Conservation (phyloP, 768 basidiomycete genomes). For the Cyathus striatus region DNA sequence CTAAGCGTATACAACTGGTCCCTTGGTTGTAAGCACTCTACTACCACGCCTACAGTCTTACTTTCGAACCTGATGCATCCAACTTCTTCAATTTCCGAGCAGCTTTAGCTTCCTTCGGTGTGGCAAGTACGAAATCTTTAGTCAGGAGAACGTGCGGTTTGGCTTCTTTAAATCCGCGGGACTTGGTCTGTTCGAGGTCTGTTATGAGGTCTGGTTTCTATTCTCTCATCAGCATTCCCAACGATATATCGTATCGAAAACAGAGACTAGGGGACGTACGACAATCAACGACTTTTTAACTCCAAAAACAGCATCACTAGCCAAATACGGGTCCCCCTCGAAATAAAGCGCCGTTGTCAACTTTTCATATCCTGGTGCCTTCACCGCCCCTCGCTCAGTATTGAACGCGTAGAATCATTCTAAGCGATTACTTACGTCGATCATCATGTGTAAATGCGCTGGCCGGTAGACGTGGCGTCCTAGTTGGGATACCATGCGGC, state of each 20-base stretch:
- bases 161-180: constrained; percentile 44
- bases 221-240: neutral
- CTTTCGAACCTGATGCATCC: too few species aligned
- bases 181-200: constrained; percentile 47
- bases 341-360: constrained; percentile 74
- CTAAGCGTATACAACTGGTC: too few species aligned
- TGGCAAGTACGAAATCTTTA: constrained; percentile 37
- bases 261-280: constrained; percentile 35
- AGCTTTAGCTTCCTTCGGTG: constrained; percentile 34
- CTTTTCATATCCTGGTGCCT: constrained; percentile 68
- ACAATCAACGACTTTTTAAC: constrained; percentile 76
- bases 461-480: constrained; percentile 74
- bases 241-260: neutral
- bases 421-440: constrained; percentile 54
- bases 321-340: constrained; percentile 60
- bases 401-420: too few species aligned
- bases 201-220: constrained; percentile 51
- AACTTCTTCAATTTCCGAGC: too few species aligned
- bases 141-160: constrained; percentile 33
- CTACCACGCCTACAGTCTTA: too few species aligned
- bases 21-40: too few species aligned
- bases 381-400: too few species aligned
- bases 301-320: constrained; percentile 77
- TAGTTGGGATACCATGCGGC: constrained; percentile 47
- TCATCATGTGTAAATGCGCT: constrained; percentile 73